These are phyloP conservation scores for Clausena lansium DNA, from an alignment of 345 rosid genomes.

Conservation along the genomic window DNA sequence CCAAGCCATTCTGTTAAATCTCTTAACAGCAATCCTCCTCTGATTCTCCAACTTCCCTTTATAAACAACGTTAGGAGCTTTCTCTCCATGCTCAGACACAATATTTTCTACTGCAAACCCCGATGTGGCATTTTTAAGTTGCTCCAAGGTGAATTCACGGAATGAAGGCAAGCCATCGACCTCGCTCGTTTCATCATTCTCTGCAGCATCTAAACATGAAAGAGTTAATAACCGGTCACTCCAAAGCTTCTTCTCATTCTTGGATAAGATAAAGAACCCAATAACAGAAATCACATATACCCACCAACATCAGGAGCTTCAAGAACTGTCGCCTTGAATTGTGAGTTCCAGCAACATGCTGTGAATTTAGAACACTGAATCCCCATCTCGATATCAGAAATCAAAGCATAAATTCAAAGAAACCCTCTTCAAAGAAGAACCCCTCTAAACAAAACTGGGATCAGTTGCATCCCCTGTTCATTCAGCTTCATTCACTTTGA, in stretches of 20 bases:
- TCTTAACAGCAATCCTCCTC: conserved; percentile 79
- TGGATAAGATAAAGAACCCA: not conserved
- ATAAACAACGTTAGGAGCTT: conserved; percentile 94
- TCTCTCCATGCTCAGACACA: conserved; percentile 93
- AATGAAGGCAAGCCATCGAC: conserved; percentile 55
- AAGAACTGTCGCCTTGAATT: conserved; percentile 55
- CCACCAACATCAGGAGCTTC: conserved; percentile 60
- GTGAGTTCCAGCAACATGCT: conserved; percentile 62
- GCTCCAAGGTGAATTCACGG: conserved; percentile 73
- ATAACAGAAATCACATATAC: conserved; percentile 12
- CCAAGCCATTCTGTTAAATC: conserved; percentile 89
- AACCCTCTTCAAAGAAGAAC: conserved; percentile 1
- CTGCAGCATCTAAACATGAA: conserved; percentile 33
- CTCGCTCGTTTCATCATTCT: conserved; percentile 46
- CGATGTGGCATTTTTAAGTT: conserved; percentile 77
- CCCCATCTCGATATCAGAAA: conserved; percentile 34
- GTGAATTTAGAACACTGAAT: conserved; percentile 61
- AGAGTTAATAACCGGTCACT: conserved; percentile 2
- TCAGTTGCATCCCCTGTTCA: conserved; percentile 7
- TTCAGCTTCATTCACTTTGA: not conserved
- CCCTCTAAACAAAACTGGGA: not conserved
- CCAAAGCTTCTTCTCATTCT: not conserved
- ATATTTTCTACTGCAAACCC: conserved; percentile 89
- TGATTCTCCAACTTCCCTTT: conserved; percentile 85
- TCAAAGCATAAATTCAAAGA: conserved; percentile 11